phyloP scores from a whole-genome alignment of 192 early-diverging fungal species.

The Backusella westeae region DNA sequence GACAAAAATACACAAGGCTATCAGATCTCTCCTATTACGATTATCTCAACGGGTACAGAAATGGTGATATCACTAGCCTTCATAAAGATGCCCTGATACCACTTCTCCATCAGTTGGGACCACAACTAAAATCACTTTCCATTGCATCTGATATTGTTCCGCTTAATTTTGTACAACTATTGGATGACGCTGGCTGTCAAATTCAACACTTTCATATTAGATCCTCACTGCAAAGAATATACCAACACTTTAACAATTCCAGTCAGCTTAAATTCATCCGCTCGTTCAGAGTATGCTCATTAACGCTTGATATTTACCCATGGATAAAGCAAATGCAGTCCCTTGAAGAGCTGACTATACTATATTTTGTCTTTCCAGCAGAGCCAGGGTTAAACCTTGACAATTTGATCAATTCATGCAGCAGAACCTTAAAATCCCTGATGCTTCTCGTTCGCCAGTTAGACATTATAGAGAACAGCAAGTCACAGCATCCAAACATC shows the following conservation, averaged over 20 bases:
- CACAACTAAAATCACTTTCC: background rate
- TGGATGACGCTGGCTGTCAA: background rate
- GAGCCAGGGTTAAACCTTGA: background rate
- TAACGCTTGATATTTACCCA: background rate
- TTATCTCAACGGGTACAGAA: background rate
- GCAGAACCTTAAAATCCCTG: background rate
- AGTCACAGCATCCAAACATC: background rate
- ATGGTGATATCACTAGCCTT: background rate
- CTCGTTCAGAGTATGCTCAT: background rate
- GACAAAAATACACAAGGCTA: background rate
- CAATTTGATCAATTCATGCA: background rate
- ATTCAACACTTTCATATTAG: background rate
- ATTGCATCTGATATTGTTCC: background rate
- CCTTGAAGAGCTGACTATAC: background rate
- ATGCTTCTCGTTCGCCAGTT: background rate
- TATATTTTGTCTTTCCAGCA: background rate
- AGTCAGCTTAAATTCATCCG: background rate
- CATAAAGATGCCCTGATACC: background rate
- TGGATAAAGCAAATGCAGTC: background rate
- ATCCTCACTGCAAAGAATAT: background rate
- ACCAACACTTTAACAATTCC: background rate
- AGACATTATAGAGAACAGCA: background rate
- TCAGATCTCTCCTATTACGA: background rate
- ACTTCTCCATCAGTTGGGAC: background rate
- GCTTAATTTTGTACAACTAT: background rate